Conservation (phyloP, 106 monocot genomes). For the Dactylorhiza incarnata region DNA sequence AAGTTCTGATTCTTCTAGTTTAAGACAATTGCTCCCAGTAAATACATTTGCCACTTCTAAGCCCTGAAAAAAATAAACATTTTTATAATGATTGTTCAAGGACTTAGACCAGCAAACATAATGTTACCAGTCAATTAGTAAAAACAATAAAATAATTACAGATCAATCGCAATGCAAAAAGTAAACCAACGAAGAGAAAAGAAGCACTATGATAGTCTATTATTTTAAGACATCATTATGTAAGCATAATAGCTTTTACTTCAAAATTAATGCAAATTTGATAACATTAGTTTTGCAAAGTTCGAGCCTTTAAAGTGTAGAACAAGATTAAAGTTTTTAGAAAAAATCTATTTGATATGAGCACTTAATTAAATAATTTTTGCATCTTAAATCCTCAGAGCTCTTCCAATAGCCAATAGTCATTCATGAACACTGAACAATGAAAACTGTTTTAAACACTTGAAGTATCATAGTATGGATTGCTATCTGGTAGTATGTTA, state of each 20-base stretch:
- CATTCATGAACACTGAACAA: background rate
- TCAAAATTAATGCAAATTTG: background rate
- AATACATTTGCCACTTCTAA: constrained; percentile 52
- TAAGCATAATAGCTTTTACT: background rate
- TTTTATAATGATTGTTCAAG: background rate
- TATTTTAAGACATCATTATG: background rate
- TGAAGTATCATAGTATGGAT: background rate
- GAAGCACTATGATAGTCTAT: background rate
- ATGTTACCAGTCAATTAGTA: background rate
- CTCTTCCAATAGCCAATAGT: background rate
- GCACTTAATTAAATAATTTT: background rate
- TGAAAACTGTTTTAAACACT: background rate
- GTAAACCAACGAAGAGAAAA: background rate
- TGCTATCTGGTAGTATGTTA: background rate
- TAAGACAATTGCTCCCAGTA: constrained; percentile 40
- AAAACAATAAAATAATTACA: background rate
- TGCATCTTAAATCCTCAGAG: background rate
- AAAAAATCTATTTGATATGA: background rate
- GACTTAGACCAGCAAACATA: background rate
- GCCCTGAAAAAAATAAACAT: constrained; percentile 34
- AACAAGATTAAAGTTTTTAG: background rate
- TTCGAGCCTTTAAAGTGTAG: background rate
- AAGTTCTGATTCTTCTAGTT: constrained; percentile 43
- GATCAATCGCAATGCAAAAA: background rate
- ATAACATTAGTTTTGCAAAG: background rate